Conservation (phyloP, 2,329 filamentous ascomycete genomes). For the Sclerotinia trifoliorum region DNA sequence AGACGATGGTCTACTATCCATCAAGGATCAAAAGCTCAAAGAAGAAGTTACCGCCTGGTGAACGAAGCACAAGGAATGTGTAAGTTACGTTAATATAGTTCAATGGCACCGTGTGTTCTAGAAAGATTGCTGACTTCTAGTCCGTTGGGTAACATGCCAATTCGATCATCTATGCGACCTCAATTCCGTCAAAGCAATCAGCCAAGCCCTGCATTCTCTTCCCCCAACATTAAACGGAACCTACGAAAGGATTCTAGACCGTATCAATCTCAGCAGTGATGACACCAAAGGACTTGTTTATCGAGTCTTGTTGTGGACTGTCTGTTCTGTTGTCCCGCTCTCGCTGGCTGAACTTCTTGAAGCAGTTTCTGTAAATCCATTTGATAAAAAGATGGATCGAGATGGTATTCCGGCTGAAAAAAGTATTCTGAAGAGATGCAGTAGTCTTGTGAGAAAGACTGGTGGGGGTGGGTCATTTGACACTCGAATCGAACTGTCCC, state of each 20-base stretch:
- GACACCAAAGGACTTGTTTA: constrained; percentile 30
- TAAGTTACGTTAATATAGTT: neutral
- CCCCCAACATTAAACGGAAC: constrained; percentile 33
- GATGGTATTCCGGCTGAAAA: constrained; percentile 28
- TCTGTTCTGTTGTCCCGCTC: constrained; percentile 17
- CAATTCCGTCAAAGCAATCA: constrained; percentile 28
- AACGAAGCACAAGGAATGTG: constrained; percentile 28
- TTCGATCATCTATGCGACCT: constrained; percentile 27
- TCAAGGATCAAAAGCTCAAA: constrained; percentile 22
- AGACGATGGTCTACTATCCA: neutral
- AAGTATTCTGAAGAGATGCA: constrained; percentile 30
- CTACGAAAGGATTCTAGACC: constrained; percentile 36
- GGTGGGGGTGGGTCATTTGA: neutral
- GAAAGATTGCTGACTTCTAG: constrained; percentile 2
- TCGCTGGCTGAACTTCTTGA: constrained; percentile 22
- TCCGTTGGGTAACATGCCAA: constrained; percentile 28
- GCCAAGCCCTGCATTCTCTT: constrained; percentile 24
- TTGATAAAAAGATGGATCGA: constrained; percentile 22
- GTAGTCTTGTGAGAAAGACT: constrained; percentile 32
- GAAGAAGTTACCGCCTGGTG: constrained; percentile 25
- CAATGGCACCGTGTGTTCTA: too few species aligned
- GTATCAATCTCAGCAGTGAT: constrained; percentile 30
- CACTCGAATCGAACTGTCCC: constrained; percentile 30
- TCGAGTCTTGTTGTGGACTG: constrained; percentile 28
- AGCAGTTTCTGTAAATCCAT: constrained; percentile 26